Base-by-base conservation (phyloP, 352 stramenopile species). In the Pythium sp. region DNA sequence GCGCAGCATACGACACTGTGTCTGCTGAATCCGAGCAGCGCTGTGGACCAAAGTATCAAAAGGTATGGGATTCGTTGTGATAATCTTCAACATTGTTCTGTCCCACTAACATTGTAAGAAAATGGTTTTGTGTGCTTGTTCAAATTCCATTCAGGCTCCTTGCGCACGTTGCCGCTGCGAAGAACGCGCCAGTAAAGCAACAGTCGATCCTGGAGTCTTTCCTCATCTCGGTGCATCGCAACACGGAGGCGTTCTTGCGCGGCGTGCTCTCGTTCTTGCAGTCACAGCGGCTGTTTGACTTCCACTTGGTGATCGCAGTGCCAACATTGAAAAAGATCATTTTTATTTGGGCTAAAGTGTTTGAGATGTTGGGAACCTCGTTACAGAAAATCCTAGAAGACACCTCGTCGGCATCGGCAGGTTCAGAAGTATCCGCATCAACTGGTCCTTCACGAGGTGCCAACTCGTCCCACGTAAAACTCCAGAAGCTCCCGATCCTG, bases 1-100 rank as follows among this genome's bases (percentile, higher is more conserved):
- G 88, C 82, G 7, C 89, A 96, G 54, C 84, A 95, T 41, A 78
- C 91, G 3, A 92, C 72, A 28, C 57, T 88, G 30, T 95, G 87
- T 46, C 75, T 92, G 51, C 72, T 96, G 15, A 93, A 82, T 56
- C 82, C 84, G n/a, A 91, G 73, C 22, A 72, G 59, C 12, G 67
- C 47, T 34, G 60, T 93, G 36, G 80, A 91, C 60, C 76, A 88
- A 36, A 77, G 68, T n/a, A 76, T 94, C 34, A 96, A 94, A 71
- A 80, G 80, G 82, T 90, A 75, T 51, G 65, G 7, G 43, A 5
- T 51, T 64, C 26, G 11, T 34, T 62, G 38, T 18, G 38, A 43
- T 46, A 46, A 15, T 46, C 38, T 46, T 18, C 38, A 46, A 46
- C 38, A 18, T 46, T 46, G 11, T 46, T 12, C 38, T 46, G 38